phyloP scores from a whole-genome alignment of 2,329 filamentous ascomycete genomes.

The Claviceps fusiformis region DNA sequence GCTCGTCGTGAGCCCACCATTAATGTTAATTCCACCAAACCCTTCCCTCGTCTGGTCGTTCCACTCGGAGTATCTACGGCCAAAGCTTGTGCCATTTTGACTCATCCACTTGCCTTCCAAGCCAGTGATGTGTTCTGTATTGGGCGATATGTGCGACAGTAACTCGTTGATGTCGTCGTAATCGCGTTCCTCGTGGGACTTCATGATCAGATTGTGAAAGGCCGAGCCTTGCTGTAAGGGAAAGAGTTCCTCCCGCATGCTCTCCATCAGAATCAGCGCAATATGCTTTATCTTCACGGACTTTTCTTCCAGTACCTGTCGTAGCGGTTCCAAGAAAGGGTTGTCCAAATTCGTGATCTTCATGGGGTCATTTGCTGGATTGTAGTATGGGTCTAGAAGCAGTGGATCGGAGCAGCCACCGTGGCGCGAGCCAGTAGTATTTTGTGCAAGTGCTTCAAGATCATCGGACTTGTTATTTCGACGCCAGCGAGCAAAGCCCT shows the following conservation, averaged over 20 bases:
- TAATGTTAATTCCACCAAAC: conserved; percentile 26
- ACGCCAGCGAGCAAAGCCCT: conserved; percentile 19
- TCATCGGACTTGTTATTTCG: conserved; percentile 10
- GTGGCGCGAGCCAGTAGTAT: neutral
- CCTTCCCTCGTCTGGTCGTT: conserved; percentile 7
- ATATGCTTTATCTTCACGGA: conserved; percentile 27
- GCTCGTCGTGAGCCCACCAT: conserved; percentile 25
- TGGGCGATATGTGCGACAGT: conserved; percentile 12
- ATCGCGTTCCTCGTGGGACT: conserved; percentile 19
- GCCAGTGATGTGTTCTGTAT: conserved; percentile 13
- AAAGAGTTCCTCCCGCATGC: conserved; percentile 30
- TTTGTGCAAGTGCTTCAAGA: neutral
- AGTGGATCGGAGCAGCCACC: conserved; percentile 3
- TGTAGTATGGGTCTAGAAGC: conserved; percentile 14
- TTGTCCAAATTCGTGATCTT: conserved; percentile 26
- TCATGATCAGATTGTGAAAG: conserved; percentile 21
- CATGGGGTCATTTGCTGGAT: conserved; percentile 22
- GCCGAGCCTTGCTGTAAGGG: conserved; percentile 24
- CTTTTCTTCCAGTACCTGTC: conserved; percentile 13
- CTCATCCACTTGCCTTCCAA: conserved; percentile 8
- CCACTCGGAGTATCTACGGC: conserved; percentile 4
- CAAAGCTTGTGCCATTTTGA: conserved; percentile 6
- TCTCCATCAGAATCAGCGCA: conserved; percentile 27
- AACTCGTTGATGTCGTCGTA: conserved; percentile 10
- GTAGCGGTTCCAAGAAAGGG: conserved; percentile 16